Base-by-base conservation (phyloP, 306 rosid genomes). In the Medicago ruthenica region DNA sequence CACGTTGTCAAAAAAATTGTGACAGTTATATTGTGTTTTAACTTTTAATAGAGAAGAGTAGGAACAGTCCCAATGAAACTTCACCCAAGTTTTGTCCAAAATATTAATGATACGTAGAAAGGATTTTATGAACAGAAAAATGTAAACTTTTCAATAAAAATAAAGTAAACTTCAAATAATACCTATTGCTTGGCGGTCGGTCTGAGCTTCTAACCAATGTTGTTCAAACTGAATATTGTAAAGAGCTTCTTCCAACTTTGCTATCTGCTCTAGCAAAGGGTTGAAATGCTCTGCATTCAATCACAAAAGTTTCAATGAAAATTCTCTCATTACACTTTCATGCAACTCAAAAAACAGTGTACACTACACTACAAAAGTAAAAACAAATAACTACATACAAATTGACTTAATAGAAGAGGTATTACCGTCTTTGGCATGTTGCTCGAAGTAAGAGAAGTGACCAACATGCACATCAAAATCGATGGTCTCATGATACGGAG, bases 341-440 rank as follows among this genome's bases (percentile, higher is more conserved):
- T 21, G 75, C 7, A 78, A 63, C 48, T 70, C 10, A 55, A 71
- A 57, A 59, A 73, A 20, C 14, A 21, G 70, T 73, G 61, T 41
- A 21, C 34, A 27, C 34, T 69, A 17, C 37, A 36, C 18, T 15
- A 59, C 8, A 45, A 9, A 44, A 17, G 45, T n/a, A 45, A 16
- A 34, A 7, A 6, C 18, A 44, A 39, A 27, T 13, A 54, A 21
- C 31, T 12, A 73, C 54, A 62, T 21, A 45, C 50, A 39, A 41
- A 70, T 8, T 11, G 27, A 62, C 1, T 15, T 18, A 50, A 60
- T 0, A 54, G 74, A 18, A 65, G 42, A 72, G 69, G 64, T 20
- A 45, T 76, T 90, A 96, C 99, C 99, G 53, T 96, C 99, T 88
- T 96, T 90, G 18, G 97, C 98, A 80, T 96, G 98, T 84, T 89